A percentile compares a stretch with the other conserved stretches of the same genome.
Conservation (phyloP, 495 filamentous ascomycete species). For the Tuber indicum region DNA sequence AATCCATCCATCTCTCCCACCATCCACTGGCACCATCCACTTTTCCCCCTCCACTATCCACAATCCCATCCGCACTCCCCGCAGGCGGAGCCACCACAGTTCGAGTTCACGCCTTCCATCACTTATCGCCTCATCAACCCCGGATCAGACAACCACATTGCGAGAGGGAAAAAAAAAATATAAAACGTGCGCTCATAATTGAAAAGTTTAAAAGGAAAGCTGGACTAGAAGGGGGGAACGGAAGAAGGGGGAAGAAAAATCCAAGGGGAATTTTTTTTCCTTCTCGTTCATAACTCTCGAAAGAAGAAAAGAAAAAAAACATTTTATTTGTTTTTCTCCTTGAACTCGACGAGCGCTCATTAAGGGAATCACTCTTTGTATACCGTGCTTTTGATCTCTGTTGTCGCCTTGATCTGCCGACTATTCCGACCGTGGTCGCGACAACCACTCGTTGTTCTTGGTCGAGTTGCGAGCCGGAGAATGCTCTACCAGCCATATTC, state of each 20-base stretch:
- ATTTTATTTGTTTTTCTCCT: conserved; percentile 4
- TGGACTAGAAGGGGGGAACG: neutral
- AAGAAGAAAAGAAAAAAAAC: neutral
- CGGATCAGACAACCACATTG: neutral
- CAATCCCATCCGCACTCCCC: neutral
- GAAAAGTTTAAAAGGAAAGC: neutral
- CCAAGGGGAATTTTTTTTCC: neutral
- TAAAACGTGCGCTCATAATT: neutral
- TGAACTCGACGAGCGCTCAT: conserved; percentile 20
- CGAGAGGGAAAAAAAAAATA: neutral
- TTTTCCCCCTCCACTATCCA: conserved; percentile 1
- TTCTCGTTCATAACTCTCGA: conserved; percentile 1
- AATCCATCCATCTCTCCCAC: neutral
- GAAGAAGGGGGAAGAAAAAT: neutral
- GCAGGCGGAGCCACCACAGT: conserved; percentile 2
- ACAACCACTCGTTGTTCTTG: conserved; percentile 27
- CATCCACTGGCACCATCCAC: conserved; percentile 3
- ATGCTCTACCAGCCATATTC: conserved; percentile 32
- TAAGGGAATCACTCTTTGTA: conserved; percentile 24
- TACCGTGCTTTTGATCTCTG: conserved; percentile 23
- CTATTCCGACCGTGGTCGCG: conserved; percentile 21
- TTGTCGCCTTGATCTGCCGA: conserved; percentile 17
- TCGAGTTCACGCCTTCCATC: conserved; percentile 3
- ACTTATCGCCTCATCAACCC: neutral
- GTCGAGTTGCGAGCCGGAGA: conserved; percentile 31